Base-by-base conservation (phyloP, 768 basidiomycete genomes). In the Pleurotus giganteus region DNA sequence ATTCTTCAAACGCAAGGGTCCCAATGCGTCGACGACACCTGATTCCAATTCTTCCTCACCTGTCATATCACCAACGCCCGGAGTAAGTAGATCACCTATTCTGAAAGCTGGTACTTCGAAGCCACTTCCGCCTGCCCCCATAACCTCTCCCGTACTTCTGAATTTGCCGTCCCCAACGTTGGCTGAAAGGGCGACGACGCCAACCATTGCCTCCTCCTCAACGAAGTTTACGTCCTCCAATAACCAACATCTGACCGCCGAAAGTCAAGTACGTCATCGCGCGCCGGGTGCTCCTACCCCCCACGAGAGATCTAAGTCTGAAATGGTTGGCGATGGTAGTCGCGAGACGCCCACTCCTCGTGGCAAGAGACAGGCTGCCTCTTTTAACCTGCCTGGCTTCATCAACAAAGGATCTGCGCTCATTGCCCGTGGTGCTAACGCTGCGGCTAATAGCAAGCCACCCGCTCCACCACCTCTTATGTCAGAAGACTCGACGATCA, bases 1-100 rank as follows among this genome's bases (percentile, higher is more conserved):
- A 64, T 70, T 91, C 29, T 92, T 92, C 74, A 87, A 81, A 64
- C 82, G 78, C 62, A 83, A 78, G 60, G 71, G 71, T 26, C 61
- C 19, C 19, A 59, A 57, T 37, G 29, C 53, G 2, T 11, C 53
- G 8, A 27, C 49, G 29, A 24, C 57, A 5, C 57, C 52, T 27
- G 39, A 54, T 42, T 19, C 36, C 1, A 57, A 52, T 42, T 29
- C 56, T 17, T 34, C 37, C 12, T 46, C 51, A 31, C 42, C 56
- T 6, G 55, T 7, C 12, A 34, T 47, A 36, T 47, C 36, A 26
- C 27, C 46, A 3, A 28, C 57, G 4, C 27, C 28, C 11, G 6
- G 6, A 4, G 46, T 28, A 11, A 31, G 54, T 7, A 27, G 39
- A 31, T 55, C 53, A 19, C 47, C 43, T 17, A 42, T 15, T 2